phyloP scores from a whole-genome alignment of 2,329 filamentous ascomycete genomes.

The Scleromitrula shiraiana region DNA sequence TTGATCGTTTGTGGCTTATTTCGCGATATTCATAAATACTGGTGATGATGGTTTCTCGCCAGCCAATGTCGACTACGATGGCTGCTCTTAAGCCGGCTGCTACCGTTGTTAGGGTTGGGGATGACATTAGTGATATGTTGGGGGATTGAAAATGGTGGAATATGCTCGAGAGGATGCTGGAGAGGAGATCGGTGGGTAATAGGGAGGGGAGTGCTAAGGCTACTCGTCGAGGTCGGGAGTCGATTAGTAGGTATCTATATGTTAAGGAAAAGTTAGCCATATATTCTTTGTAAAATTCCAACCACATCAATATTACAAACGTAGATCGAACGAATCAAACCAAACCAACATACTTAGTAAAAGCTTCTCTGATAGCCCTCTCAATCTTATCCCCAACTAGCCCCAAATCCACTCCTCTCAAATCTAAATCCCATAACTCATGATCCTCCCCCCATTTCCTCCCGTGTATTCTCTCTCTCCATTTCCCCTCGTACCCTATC shows the following conservation, averaged over 20 bases:
- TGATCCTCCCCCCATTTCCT: constrained; percentile 54
- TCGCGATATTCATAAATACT: constrained; percentile 88
- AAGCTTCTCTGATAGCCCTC: constrained; percentile 69
- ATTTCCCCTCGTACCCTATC: constrained; percentile 41
- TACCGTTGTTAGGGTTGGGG: constrained; percentile 64
- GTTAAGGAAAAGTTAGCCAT: too few relatives aligned
- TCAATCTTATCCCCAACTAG: constrained; percentile 84
- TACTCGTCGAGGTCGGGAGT: constrained; percentile 67
- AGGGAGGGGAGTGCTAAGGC: constrained; percentile 69
- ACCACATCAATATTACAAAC: too few relatives aligned
- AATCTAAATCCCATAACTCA: constrained; percentile 73
- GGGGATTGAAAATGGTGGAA: constrained; percentile 77
- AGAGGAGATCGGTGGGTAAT: constrained; percentile 70
- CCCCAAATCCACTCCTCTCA: constrained; percentile 65
- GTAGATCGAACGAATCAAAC: too few relatives aligned
- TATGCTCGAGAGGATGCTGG: constrained; percentile 65
- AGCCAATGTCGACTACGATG: constrained; percentile 82
- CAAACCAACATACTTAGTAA: constrained; percentile 62
- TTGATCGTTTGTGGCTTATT: constrained; percentile 59
- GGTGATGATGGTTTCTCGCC: constrained; percentile 81
- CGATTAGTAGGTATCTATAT: constrained; percentile 56
- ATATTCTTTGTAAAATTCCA: too few relatives aligned
- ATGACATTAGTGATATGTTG: constrained; percentile 71
- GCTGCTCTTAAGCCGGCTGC: constrained; percentile 81
- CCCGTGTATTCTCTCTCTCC: constrained; percentile 38